A percentile compares a stretch with the other conserved stretches of the same genome.
phyloP scores from a whole-genome alignment of 2,329 filamentous ascomycete genomes.

The Penicillium sp. region DNA sequence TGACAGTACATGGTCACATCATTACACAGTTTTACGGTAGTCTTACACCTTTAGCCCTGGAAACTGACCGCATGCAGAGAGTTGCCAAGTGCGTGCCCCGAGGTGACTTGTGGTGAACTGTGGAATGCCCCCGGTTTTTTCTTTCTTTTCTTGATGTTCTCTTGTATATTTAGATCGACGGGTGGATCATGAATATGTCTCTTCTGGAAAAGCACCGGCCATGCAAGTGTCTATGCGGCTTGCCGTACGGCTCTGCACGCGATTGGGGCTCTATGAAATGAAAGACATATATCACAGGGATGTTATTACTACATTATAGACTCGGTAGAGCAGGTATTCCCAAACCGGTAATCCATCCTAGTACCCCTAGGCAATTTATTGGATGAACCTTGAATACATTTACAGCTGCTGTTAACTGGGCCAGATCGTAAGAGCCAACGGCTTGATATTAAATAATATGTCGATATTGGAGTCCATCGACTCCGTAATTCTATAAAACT shows the following conservation, averaged over 20 bases:
- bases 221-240: constrained; percentile 8
- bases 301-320: neutral
- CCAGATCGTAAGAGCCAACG: neutral
- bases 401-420: neutral
- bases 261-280: constrained; percentile 2
- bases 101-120: constrained; percentile 1
- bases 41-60: constrained; percentile 15
- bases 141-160: neutral
- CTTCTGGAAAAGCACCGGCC: constrained; percentile 9
- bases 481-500: neutral
- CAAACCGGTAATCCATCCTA: neutral
- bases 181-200: constrained; percentile 5
- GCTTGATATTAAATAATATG: neutral
- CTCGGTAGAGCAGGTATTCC: neutral
- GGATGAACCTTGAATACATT: neutral
- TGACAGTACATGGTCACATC: constrained; percentile 19
- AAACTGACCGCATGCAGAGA: constrained; percentile 26
- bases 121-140: constrained; percentile 17
- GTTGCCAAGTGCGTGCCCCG: constrained; percentile 23
- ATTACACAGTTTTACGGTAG: constrained; percentile 15
- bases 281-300: neutral
- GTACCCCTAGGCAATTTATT: neutral
- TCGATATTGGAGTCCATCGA: neutral
- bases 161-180: neutral
- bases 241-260: constrained; percentile 2